phyloP scores from a whole-genome alignment of 2,329 filamentous ascomycete genomes.

The Trichoderma polysporum region DNA sequence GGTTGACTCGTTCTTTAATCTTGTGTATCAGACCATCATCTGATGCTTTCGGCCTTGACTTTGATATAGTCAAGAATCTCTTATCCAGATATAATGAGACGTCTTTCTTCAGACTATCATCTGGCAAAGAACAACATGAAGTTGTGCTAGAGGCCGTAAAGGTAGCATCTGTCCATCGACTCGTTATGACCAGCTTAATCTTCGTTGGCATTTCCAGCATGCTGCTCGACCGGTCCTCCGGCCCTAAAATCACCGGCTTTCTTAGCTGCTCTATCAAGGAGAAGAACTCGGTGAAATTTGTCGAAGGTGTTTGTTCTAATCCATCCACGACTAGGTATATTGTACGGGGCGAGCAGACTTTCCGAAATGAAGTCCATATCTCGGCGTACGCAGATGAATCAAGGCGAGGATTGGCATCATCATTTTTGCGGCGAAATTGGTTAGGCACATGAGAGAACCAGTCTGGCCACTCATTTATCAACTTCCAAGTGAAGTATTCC shows the following conservation, averaged over 20 bases:
- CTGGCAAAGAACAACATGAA: conserved; percentile 9
- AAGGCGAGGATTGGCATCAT: conserved; percentile 9
- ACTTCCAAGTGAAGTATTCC: conserved; percentile 26
- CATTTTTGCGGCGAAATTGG: conserved; percentile 18
- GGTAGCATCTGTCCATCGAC: conserved; percentile 6
- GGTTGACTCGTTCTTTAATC: conserved; percentile 19
- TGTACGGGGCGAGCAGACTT: not conserved
- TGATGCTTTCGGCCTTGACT: not conserved
- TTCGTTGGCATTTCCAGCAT: not conserved
- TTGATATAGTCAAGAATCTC: conserved; percentile 4
- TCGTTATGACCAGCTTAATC: conserved; percentile 17
- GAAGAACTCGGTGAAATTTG: conserved; percentile 4
- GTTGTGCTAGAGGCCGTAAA: conserved; percentile 2
- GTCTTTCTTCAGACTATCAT: not conserved
- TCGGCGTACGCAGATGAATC: conserved; percentile 22
- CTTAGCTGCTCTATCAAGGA: conserved; percentile 9
- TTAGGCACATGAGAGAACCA: conserved; percentile 24
- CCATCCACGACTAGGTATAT: conserved; percentile 29
- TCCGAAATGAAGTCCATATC: conserved; percentile 24
- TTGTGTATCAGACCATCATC: not conserved
- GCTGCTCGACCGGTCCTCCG: not conserved
- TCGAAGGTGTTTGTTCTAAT: conserved; percentile 23
- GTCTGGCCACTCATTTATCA: conserved; percentile 20
- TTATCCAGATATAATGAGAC: conserved; percentile 10
- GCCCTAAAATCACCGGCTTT: not conserved